Evolutionary conservation across 2,329 filamentous ascomycete genomes (phyloP).

Genomic region (Fusarium metavorans): DNA sequence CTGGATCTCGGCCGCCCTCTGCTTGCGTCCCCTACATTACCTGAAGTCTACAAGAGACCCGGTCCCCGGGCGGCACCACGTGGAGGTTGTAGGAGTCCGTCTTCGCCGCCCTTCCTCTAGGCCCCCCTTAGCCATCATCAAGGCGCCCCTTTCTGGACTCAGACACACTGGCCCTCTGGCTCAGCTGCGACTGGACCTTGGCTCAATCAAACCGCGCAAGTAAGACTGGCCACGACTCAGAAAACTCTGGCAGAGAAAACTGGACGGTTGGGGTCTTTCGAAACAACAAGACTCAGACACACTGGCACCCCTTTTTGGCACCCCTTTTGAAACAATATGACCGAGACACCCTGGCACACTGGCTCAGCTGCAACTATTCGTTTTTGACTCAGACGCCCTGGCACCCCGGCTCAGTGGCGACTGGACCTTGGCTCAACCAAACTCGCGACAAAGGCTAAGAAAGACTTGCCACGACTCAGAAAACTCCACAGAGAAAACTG

Average conservation of each 20-base stretch:
- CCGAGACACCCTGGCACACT: no score
- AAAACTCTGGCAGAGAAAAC: background rate
- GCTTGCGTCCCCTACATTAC: slow-evolving; percentile 15
- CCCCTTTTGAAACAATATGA: no score
- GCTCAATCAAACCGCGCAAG: background rate
- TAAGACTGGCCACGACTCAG: slow-evolving; percentile 6
- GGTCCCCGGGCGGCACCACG: slow-evolving; percentile 15
- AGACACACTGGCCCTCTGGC: background rate
- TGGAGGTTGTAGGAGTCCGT: slow-evolving; percentile 16
- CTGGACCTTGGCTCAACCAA: no score
- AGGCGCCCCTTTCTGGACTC: slow-evolving; percentile 1
- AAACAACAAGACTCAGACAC: background rate
- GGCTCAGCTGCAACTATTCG: no score
- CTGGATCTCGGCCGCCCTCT: background rate
- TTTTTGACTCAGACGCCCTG: no score
- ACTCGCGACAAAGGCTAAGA: no score
- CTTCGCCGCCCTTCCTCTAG: slow-evolving; percentile 9
- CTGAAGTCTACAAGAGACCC: slow-evolving; percentile 6
- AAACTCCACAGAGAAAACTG: no score
- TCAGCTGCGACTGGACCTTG: slow-evolving; percentile 3
- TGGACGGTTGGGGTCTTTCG: background rate
- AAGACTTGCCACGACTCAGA: no score
- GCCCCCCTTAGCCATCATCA: background rate
- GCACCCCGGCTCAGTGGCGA: no score
- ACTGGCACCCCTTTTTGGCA: no score